Evolutionary conservation across 208 protist genomes (phyloP), one percentile per base, ranked within the genome.

Genomic region (Trypanosoma lewisi): DNA sequence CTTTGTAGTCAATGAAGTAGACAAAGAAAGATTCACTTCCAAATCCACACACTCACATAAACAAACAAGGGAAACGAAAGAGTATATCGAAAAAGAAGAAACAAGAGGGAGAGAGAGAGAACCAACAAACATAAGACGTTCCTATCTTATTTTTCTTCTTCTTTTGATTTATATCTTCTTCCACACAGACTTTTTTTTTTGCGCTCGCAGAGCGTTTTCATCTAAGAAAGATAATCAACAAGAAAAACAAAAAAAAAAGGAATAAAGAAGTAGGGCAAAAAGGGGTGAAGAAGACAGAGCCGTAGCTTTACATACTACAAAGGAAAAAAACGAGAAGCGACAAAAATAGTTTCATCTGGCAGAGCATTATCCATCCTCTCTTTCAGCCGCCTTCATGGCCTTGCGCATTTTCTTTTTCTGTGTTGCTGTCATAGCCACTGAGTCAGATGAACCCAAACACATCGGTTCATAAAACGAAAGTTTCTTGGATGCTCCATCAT

Each of bases 381-480:
- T 1, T 25, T 45, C 21, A 0, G 51, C 49, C 27, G 25, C 25
- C 16, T 42, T 59, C 53, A 62, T 33, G 4, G 53, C 47, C 30
- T 62, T 70, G 16, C 64, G 64, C 30, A 50, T 55, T 50, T 62
- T 70, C 37, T 70, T 70, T 30, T 33, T 60, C 19, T 70, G 52
- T 14, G 64, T 61, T 5, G 53, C 53, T 16, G 47, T 62, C 53
- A 54, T 62, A 21, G 25, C 30, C 4, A 5, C 19, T 6, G 44
- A 16, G 1, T 36, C 23, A 4, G 61, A 12, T 23, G 51, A 7
- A 17, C 8, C 23, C 1, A 25, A 4, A 39, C 12, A 37, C 0
- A 37, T 8, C 37, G 60, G 60, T 36, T 55, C 49, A 47, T 65
- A 65, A 16, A 65, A 19, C 16, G 45, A 1, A 48, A 65, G n/a